Conservation (phyloP, 371 early-diverging fungal genomes). For the Rhizopus stolonifer region DNA sequence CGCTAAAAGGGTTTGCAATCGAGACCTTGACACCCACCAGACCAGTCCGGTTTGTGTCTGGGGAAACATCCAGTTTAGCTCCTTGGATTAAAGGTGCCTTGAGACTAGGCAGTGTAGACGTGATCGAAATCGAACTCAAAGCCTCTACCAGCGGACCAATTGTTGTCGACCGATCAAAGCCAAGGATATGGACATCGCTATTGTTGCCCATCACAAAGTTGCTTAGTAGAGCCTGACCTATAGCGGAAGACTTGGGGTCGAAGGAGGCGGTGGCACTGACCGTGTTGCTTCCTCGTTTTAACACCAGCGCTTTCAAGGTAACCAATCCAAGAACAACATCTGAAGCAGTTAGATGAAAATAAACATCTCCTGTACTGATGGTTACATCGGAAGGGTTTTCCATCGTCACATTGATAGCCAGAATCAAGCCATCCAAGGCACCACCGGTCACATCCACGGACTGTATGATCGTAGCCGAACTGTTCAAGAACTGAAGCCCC, state of each 20-base stretch:
- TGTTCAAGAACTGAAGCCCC: conserved; percentile 61
- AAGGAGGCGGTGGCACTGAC: conserved; percentile 45
- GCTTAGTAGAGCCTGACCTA: conserved; percentile 50
- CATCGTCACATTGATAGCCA: conserved; percentile 54
- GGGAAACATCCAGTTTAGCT: conserved; percentile 40
- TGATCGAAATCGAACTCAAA: conserved; percentile 42
- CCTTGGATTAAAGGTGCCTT: conserved; percentile 41
- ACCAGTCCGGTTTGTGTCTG: conserved; percentile 40
- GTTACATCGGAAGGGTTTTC: conserved; percentile 55
- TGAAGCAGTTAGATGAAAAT: conserved; percentile 40
- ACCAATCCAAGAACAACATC: conserved; percentile 46
- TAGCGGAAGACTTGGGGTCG: conserved; percentile 40
- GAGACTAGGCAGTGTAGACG: conserved; percentile 50
- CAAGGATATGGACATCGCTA: conserved; percentile 44
- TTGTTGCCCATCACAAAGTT: conserved; percentile 54
- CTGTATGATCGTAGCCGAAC: conserved; percentile 50
- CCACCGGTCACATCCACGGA: conserved; percentile 60
- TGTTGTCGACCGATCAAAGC: conserved; percentile 40
- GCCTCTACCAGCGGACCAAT: conserved; percentile 47
- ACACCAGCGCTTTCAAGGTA: conserved; percentile 37
- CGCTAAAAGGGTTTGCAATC: conserved; percentile 56
- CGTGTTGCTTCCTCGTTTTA: conserved; percentile 47
- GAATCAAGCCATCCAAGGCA: conserved; percentile 36
- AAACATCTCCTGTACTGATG: conserved; percentile 53
- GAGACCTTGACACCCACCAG: conserved; percentile 47